phyloP scores from a whole-genome alignment of 2,329 filamentous ascomycete species.

The Magnaporthiopsis incrustans region DNA sequence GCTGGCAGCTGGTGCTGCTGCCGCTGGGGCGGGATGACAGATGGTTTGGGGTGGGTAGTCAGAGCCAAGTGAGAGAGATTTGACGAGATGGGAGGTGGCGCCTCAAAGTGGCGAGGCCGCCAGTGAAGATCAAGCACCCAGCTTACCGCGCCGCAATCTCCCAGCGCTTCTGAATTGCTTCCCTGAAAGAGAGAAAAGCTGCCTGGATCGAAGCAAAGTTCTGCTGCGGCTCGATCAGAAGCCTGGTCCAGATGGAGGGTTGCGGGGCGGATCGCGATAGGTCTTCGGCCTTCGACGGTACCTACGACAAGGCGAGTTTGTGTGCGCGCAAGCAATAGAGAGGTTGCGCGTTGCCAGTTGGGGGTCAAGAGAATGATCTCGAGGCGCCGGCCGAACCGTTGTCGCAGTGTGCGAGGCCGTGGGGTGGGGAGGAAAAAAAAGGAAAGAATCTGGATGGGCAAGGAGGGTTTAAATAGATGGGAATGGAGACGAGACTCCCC shows the following conservation, averaged over 20 bases:
- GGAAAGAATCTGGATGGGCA: too few species aligned
- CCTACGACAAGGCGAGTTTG: not conserved
- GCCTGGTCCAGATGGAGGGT: not conserved
- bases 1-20: not conserved
- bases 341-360: not conserved
- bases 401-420: not conserved
- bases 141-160: not conserved
- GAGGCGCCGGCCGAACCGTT: not conserved
- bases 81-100: not conserved
- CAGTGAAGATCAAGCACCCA: not conserved
- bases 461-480: not conserved
- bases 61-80: not conserved
- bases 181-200: not conserved
- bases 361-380: not conserved
- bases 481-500: not conserved
- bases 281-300: not conserved
- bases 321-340: not conserved
- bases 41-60: not conserved
- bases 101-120: not conserved
- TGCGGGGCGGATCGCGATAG: too few species aligned
- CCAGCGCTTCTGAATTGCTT: not conserved
- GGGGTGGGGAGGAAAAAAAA: not conserved
- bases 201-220: not conserved
- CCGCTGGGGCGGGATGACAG: not conserved
- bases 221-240: not conserved